Percentiles rank a stretch among this genome's conserved stretches.
These are phyloP conservation scores for Magnaporthiopsis incrustans DNA, from an alignment of 2,329 filamentous ascomycete species.

Conservation along the genomic window DNA sequence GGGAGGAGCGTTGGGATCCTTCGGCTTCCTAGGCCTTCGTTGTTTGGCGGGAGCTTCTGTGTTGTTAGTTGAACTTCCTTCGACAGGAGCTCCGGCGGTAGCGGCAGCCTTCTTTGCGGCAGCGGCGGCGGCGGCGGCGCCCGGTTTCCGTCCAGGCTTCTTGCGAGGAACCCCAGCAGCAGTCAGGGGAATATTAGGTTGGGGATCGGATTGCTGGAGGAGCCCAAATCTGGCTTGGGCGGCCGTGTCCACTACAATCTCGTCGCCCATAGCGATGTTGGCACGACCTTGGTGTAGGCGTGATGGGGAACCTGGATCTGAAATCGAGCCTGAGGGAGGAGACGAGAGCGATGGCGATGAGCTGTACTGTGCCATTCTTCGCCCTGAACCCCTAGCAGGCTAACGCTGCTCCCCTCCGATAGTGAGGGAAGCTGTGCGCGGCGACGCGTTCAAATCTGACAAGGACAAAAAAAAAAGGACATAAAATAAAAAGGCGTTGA, in stretches of 20 bases:
- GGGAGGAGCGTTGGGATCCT: conserved; percentile 50
- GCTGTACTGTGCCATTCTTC: conserved; percentile 28
- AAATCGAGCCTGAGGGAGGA: conserved; percentile 41
- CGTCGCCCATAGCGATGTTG: conserved; percentile 26
- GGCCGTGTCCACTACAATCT: conserved; percentile 38
- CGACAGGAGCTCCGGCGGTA: conserved; percentile 17
- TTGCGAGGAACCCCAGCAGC: conserved; percentile 52
- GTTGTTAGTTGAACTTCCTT: conserved; percentile 25
- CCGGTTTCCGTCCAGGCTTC: conserved; percentile 60
- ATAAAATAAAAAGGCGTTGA: not conserved
- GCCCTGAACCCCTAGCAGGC: not conserved
- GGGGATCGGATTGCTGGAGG: conserved; percentile 15
- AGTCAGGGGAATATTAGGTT: conserved; percentile 36
- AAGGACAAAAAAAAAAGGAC: not conserved
- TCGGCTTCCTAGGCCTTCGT: conserved; percentile 47
- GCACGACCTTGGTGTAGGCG: conserved; percentile 24
- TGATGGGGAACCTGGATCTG: conserved; percentile 39
- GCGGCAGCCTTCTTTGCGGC: conserved; percentile 19
- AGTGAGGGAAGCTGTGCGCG: not conserved
- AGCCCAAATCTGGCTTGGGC: conserved; percentile 26
- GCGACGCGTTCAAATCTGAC: not conserved
- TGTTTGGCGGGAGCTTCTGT: conserved; percentile 37
- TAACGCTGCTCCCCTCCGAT: conserved; percentile 23
- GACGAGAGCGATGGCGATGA: conserved; percentile 44
- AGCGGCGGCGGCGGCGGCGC: conserved; percentile 33